phyloP scores from a whole-genome alignment of 345 rosid species.

The Physaria fendleri region DNA sequence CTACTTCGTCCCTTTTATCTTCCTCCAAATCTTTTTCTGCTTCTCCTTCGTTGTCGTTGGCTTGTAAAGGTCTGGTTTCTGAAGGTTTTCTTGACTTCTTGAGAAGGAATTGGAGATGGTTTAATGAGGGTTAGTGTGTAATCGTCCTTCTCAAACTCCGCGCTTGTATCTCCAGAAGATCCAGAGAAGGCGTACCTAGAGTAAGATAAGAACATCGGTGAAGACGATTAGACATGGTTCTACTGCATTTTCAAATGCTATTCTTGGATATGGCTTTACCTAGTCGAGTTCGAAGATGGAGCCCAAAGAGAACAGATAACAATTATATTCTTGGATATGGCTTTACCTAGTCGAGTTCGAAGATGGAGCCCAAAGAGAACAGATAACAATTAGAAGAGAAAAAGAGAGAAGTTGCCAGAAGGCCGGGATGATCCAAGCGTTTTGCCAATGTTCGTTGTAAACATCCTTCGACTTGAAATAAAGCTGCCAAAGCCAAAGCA shows the following conservation, averaged over 20 bases:
- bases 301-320: slow-evolving; percentile 93
- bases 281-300: slow-evolving; percentile 76
- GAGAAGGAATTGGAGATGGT: slow-evolving; percentile 50
- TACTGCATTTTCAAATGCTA: too few relatives aligned
- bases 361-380: slow-evolving; percentile 95
- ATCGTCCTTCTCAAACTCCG: slow-evolving; percentile 75
- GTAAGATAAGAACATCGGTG: neutral
- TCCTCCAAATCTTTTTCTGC: slow-evolving; percentile 52
- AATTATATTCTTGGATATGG: slow-evolving; percentile 26
- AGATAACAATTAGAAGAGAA: slow-evolving; percentile 72
- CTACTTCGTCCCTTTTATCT: slow-evolving; percentile 64
- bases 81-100: slow-evolving; percentile 41
- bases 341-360: slow-evolving; percentile 73
- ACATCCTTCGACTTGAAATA: slow-evolving; percentile 86
- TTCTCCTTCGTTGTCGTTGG: slow-evolving; percentile 31
- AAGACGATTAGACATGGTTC: neutral
- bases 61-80: slow-evolving; percentile 43
- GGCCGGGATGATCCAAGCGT: slow-evolving; percentile 92
- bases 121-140: slow-evolving; percentile 67
- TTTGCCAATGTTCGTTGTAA: slow-evolving; percentile 91
- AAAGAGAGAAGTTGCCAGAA: slow-evolving; percentile 92
- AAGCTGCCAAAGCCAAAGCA: slow-evolving; percentile 47
- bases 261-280: slow-evolving; percentile 41
- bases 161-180: slow-evolving; percentile 53
- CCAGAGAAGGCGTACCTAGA: slow-evolving; percentile 72